Evolutionary conservation across 345 rosid species (phyloP).

Genomic region (Citrus trifoliata): DNA sequence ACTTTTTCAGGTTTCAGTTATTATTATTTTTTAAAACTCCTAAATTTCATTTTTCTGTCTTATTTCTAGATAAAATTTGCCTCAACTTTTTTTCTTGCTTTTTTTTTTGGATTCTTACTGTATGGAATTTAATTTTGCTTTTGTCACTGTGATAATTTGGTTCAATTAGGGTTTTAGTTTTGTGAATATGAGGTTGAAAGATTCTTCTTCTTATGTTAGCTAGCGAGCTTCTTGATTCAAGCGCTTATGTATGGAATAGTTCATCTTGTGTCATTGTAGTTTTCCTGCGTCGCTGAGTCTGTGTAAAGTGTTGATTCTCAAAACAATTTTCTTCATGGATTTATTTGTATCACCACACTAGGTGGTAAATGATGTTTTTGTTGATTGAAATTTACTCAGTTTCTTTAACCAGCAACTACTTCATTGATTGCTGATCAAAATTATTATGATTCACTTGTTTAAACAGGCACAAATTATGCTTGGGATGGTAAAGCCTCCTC

Average conservation of each 20-base stretch:
- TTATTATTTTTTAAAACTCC: background rate
- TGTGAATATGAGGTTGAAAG: too few relatives aligned
- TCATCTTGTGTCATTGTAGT: background rate
- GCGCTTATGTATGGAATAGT: background rate
- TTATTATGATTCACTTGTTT: slow-evolving; percentile 15
- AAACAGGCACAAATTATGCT: slow-evolving; percentile 96
- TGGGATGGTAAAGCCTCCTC: slow-evolving; percentile 97
- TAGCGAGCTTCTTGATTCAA: background rate
- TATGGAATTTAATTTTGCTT: background rate
- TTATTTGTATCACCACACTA: background rate
- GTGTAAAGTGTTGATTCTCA: background rate
- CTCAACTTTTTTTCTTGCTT: background rate
- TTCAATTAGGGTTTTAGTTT: slow-evolving; percentile 9
- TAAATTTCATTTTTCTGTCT: too few relatives aligned
- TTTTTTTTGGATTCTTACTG: background rate
- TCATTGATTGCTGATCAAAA: background rate
- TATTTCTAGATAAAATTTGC: background rate
- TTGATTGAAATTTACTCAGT: background rate
- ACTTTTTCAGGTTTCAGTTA: slow-evolving; percentile 71
- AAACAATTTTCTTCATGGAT: background rate
- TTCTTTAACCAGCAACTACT: background rate
- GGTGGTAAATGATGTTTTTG: background rate
- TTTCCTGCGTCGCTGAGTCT: background rate
- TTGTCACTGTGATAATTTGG: background rate
- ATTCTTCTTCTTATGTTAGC: too few relatives aligned